A percentile compares a stretch with the other conserved stretches of the same genome.
Conservation (phyloP, 164 flowering plant genomes). For the Nymphaea thermarum region DNA sequence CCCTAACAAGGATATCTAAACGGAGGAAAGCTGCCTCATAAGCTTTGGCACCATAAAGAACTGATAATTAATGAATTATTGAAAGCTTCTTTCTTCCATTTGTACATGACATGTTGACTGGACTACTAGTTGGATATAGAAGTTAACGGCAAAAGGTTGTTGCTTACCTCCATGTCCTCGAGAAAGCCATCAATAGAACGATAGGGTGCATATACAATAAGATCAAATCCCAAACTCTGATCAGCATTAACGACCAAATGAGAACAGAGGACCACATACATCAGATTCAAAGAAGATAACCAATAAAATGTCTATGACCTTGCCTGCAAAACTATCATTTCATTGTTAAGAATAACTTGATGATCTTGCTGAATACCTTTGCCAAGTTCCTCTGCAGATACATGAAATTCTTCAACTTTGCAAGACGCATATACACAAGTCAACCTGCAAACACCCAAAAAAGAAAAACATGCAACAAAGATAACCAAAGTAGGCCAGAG, state of each 20-base stretch:
- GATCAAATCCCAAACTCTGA: slow-evolving; percentile 94
- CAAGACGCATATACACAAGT: slow-evolving; percentile 96
- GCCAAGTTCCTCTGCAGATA: slow-evolving; percentile 99
- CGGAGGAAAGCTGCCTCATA: too few relatives aligned
- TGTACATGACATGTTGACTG: too few relatives aligned
- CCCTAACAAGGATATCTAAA: too few relatives aligned
- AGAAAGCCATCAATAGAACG: slow-evolving; percentile 88
- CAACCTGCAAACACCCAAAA: slow-evolving; percentile 39
- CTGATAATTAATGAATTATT: too few relatives aligned
- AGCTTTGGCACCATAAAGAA: too few relatives aligned
- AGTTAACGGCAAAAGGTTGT: neutral
- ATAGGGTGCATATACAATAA: slow-evolving; percentile 94
- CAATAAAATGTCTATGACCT: slow-evolving; percentile 9
- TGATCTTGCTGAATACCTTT: slow-evolving; percentile 96
- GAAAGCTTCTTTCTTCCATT: too few relatives aligned
- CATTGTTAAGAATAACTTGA: slow-evolving; percentile 92
- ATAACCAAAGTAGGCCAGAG: too few relatives aligned
- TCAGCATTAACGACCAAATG: slow-evolving; percentile 10
- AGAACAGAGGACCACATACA: slow-evolving; percentile 1
- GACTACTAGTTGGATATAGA: too few relatives aligned
- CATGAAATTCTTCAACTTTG: slow-evolving; percentile 98
- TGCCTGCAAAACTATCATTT: slow-evolving; percentile 98
- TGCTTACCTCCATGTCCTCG: slow-evolving; percentile 63
- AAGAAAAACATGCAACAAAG: slow-evolving; percentile 1
- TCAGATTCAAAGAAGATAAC: neutral